Base-by-base conservation (phyloP, 2,329 filamentous ascomycete species). In the Hymenoscyphus occultus region DNA sequence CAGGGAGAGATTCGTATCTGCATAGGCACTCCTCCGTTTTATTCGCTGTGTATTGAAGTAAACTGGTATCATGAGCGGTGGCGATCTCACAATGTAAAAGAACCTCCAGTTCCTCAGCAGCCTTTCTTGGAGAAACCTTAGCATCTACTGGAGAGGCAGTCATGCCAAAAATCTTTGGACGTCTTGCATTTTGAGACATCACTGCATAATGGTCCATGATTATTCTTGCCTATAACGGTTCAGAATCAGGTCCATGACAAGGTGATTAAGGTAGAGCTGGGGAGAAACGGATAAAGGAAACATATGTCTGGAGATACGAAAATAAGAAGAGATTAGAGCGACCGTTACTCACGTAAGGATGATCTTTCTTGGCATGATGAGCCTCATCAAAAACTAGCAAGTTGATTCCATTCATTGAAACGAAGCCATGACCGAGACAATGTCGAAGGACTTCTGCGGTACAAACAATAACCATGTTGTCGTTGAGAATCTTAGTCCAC, bases 381-480 rank as follows among this genome's bases (percentile, higher is more conserved):
- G 93, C 95, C 77, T 99, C 95, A 73, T 99, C 95, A 70, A 99
- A 97, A 66, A 98, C 88, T 45, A 99, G 81, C 1, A 99, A 83
- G 73, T 94, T 98, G 76, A 98, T 92, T 71, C 90, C 86, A 19
- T 86, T 80, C 80, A 99, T 97, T 10, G 78, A 84, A 65, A 97
- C 84, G 76, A 92, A 96, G 0, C 90, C 89, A 71, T 90, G 90
- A 68, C 88, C 84, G 2, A 99, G 83, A 71, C 90, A 92, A 67
- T 91, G 86, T 42, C 90, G 83, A 4, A 98, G 82, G 2, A 98
- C 90, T 71, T 95, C 93, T 0, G 93, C 93, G 0, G 95, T 98
- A 78, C 93, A 97, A 5, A 98, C 92, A 68, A 98, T 85, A 35
- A 93, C 90, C 86, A 92, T 93, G 76, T 92, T 89, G 0, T 88